These are phyloP conservation scores for Antarctomyces pellizariae DNA, from an alignment of 495 filamentous ascomycete genomes.

Conservation along the genomic window DNA sequence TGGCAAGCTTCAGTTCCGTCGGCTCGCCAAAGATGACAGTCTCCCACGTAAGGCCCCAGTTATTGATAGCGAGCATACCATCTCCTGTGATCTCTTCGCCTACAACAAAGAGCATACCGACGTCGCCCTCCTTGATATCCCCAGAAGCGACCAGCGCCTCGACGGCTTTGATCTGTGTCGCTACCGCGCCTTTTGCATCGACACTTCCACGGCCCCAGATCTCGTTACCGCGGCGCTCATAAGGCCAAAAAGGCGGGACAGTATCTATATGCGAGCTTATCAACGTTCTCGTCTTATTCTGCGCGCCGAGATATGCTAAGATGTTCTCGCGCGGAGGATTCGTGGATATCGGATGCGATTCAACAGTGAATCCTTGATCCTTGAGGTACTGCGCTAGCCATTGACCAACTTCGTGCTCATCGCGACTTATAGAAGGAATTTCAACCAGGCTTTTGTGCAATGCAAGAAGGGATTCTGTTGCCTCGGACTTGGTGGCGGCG, in stretches of 20 bases:
- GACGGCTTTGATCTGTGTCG: conserved; percentile 48
- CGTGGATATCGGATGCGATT: conserved; percentile 34
- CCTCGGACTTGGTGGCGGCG: no score
- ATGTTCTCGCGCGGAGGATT: conserved; percentile 46
- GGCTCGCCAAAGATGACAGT: conserved; percentile 82
- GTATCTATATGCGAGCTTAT: conserved; percentile 53
- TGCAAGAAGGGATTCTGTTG: conserved; percentile 41
- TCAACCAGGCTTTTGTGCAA: conserved; percentile 58
- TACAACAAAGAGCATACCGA: conserved; percentile 72
- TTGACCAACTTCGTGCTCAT: conserved; percentile 42
- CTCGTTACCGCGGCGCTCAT: conserved; percentile 21
- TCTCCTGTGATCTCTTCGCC: conserved; percentile 65
- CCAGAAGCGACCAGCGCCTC: conserved; percentile 29
- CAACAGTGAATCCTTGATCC: conserved; percentile 37
- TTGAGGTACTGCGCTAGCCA: conserved; percentile 48
- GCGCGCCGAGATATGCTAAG: conserved; percentile 43
- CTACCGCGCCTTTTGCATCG: conserved; percentile 78
- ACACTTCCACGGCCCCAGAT: conserved; percentile 64
- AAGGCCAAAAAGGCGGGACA: conserved; percentile 52
- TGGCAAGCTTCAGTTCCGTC: conserved; percentile 63
- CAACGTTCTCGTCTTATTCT: conserved; percentile 35
- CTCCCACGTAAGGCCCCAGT: conserved; percentile 25
- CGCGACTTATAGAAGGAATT: conserved; percentile 48
- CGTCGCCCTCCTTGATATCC: conserved; percentile 19
- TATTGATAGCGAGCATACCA: conserved; percentile 55